Evolutionary conservation across 495 filamentous ascomycete genomes (phyloP).

Genomic region (Extremus antarcticus): DNA sequence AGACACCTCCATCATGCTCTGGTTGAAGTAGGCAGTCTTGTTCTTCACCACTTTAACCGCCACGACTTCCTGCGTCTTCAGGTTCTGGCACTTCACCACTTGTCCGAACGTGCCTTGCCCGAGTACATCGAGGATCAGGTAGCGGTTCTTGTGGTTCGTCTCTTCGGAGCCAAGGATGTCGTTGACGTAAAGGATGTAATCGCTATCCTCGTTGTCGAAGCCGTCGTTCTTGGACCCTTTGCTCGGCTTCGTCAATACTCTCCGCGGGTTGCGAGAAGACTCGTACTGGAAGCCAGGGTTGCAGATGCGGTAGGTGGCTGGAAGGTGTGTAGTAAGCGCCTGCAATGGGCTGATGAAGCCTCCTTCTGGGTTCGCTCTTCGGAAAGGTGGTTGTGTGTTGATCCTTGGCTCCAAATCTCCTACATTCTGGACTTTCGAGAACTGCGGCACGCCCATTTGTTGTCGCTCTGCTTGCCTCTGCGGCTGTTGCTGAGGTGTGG

Average conservation of each 20-base stretch:
- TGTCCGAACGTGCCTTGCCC: constrained; percentile 99
- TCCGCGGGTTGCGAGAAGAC: constrained; percentile 91
- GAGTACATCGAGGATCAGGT: constrained; percentile 94
- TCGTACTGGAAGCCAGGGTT: constrained; percentile 98
- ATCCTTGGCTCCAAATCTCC: constrained; percentile 71
- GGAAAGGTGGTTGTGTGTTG: constrained; percentile 78
- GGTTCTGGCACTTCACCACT: constrained; percentile 97
- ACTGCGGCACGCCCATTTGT: constrained; percentile 62
- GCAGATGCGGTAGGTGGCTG: constrained; percentile 94
- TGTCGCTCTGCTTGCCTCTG: constrained; percentile 46
- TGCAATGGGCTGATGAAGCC: constrained; percentile 98
- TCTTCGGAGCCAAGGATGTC: constrained; percentile 98
- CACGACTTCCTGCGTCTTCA: constrained; percentile 96
- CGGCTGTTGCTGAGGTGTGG: constrained; percentile 36
- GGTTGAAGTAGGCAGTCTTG: constrained; percentile 97
- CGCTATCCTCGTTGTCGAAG: constrained; percentile 97
- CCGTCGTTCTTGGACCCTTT: constrained; percentile 99
- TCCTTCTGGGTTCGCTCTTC: constrained; percentile 90
- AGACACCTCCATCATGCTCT: constrained; percentile 99
- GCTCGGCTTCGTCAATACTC: constrained; percentile 98
- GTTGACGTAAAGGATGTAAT: constrained; percentile 99
- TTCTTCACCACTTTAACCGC: constrained; percentile 99
- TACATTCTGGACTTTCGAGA: constrained; percentile 61
- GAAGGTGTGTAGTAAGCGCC: constrained; percentile 87
- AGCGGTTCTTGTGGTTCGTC: constrained; percentile 94